Evolutionary conservation across 2,329 filamentous ascomycete genomes (phyloP), one percentile per base, ranked within the genome.

Genomic region (Calonectria pauciramosa): DNA sequence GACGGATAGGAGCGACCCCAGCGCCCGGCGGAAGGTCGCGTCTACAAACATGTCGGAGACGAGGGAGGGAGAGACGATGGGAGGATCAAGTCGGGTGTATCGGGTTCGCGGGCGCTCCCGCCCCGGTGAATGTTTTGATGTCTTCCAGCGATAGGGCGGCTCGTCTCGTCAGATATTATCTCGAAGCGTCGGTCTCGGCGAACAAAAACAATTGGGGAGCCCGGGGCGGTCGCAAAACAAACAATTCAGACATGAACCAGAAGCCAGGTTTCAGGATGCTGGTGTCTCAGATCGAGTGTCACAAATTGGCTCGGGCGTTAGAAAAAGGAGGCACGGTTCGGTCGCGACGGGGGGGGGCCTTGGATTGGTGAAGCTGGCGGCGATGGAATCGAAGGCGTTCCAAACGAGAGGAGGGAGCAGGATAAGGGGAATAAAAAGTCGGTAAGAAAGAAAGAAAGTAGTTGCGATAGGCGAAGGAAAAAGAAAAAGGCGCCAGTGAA

Each of bases 61-160:
- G 36, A 41, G 26, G 59, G 52, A 44, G 16, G 7, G 30, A n/a
- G 30, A 36, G 73, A 38, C 67, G 47, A 66, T 60, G n/a, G 60
- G 68, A 78, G 64, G 76, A 60, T 6, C 11, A 28, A 14, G 34
- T 67, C 77, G 79, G 74, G 77, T 72, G 68, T 67, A 30, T 77
- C 77, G 80, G 77, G 79, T 79, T 65, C 49, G 75, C 77, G 77
- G 80, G 80, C 79, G 64, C 74, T 75, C 76, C 80, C 80, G 80
- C 80, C 77, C 80, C 68, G 59, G 70, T 72, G 28, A 63, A 23
- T 59, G 65, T 74, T 60, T 64, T 68, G 67, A 26, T 67, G 49
- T 66, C 38, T 64, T 60, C 26, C 28, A 38, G 64, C 66, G 26
- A 56, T 60, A 66, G 44, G 38, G 34, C 68, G 26, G 54, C 44